These are phyloP conservation scores for Phaseolus lunatus DNA, from an alignment of 306 rosid genomes.

Conservation along the genomic window DNA sequence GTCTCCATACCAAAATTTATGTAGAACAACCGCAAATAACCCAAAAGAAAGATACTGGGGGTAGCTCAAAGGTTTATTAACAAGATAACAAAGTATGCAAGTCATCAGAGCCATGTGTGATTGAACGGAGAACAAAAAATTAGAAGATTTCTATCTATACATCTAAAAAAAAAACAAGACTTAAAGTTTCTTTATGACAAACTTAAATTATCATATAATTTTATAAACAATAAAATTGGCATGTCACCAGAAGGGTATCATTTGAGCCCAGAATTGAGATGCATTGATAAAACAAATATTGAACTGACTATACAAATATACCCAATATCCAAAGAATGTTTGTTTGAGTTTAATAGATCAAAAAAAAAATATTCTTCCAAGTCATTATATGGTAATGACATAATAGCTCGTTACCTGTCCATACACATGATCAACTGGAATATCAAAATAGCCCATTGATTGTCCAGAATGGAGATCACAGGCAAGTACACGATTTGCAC, in stretches of 20 bases:
- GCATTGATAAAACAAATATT: slow-evolving; percentile 27
- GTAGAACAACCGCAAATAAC: slow-evolving; percentile 12
- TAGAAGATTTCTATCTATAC: not conserved
- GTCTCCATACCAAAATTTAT: not conserved
- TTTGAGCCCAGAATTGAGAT: slow-evolving; percentile 32
- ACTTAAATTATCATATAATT: slow-evolving; percentile 16
- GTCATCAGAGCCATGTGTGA: not conserved
- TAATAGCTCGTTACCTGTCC: slow-evolving; percentile 73
- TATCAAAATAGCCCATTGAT: slow-evolving; percentile 98
- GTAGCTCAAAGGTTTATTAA: slow-evolving; percentile 8
- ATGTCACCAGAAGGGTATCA: not conserved
- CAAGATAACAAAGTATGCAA: not conserved
- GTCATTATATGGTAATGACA: slow-evolving; percentile 28
- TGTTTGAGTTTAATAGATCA: slow-evolving; percentile 18
- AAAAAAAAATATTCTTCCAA: slow-evolving; percentile 23
- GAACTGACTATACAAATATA: not conserved
- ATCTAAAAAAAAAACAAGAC: slow-evolving; percentile 10
- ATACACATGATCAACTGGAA: slow-evolving; percentile 97
- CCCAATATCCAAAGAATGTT: not conserved
- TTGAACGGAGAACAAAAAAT: not conserved
- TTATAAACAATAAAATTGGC: slow-evolving; percentile 26
- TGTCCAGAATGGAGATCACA: slow-evolving; percentile 99
- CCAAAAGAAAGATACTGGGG: not conserved
- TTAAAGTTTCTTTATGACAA: not conserved
- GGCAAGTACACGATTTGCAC: slow-evolving; percentile 99